Evolutionary conservation across 257 asterid species (phyloP).

Genomic region (Salvia splendens): DNA sequence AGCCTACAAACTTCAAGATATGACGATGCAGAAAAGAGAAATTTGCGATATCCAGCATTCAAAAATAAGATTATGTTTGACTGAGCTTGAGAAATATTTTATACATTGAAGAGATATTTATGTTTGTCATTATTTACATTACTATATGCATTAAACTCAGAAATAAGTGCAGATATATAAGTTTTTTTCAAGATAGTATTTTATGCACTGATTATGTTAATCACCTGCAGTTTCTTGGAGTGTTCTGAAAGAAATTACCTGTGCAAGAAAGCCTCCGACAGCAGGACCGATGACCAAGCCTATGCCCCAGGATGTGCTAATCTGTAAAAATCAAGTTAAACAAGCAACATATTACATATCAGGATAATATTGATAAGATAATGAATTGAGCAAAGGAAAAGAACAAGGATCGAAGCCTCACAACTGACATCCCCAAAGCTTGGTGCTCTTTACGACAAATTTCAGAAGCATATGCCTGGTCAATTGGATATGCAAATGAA

Average conservation of each 20-base stretch:
- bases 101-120: no score
- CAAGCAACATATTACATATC: not conserved
- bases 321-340: slow-evolving; percentile 38
- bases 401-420: slow-evolving; percentile 39
- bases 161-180: not conserved
- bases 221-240: not conserved
- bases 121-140: not conserved
- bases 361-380: not conserved
- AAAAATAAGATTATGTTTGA: not conserved
- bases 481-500: not conserved
- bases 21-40: slow-evolving; percentile 2
- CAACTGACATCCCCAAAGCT: slow-evolving; percentile 82
- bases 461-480: slow-evolving; percentile 82
- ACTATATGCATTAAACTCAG: not conserved
- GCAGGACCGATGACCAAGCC: slow-evolving; percentile 95
- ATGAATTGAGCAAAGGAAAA: not conserved
- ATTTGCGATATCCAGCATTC: not conserved
- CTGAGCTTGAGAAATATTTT: no score
- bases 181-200: not conserved
- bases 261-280: slow-evolving; percentile 85
- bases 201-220: not conserved
- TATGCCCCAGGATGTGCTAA: slow-evolving; percentile 86
- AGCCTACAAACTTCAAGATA: not conserved
- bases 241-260: slow-evolving; percentile 46
- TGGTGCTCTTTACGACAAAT: slow-evolving; percentile 76